Conservation (phyloP, 2,329 filamentous ascomycete genomes). For the Leptographium radiaticola region DNA sequence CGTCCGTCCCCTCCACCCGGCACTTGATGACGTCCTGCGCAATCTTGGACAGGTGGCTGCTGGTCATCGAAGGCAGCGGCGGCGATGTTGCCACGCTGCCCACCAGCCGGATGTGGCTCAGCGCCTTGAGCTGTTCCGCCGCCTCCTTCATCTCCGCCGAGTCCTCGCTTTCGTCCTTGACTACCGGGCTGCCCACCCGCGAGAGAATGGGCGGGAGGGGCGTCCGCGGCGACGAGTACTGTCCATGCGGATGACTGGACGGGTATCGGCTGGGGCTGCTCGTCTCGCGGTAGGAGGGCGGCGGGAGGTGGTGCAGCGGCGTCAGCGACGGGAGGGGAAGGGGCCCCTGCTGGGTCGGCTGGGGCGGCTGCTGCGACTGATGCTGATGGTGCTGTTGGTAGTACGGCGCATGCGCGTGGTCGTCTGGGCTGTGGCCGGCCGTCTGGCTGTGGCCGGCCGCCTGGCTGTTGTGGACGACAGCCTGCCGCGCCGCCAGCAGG, state of each 20-base stretch:
- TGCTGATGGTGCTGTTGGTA: conserved; percentile 3
- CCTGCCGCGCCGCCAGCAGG: conserved; percentile 38
- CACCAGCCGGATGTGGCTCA: conserved; percentile 48
- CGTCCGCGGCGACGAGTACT: neutral
- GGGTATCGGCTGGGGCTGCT: conserved; percentile 1
- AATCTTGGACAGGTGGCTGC: conserved; percentile 8
- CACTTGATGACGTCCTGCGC: conserved; percentile 10
- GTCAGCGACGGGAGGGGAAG: neutral
- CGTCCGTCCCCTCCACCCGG: neutral
- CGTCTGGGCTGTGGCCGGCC: neutral
- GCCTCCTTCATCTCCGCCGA: conserved; percentile 59
- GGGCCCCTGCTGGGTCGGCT: neutral
- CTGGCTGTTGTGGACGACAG: conserved; percentile 15
- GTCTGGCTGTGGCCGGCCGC: neutral
- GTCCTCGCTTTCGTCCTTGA: conserved; percentile 42
- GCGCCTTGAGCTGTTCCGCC: conserved; percentile 51
- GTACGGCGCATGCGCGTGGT: neutral
- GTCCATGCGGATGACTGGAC: neutral
- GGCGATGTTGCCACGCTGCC: conserved; percentile 20
- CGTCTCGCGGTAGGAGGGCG: conserved; percentile 2
- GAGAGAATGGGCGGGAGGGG: conserved; percentile 7
- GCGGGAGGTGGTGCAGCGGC: neutral
- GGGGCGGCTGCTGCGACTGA: neutral
- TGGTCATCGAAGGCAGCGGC: conserved; percentile 20
- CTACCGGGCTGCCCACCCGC: conserved; percentile 12